Evolutionary conservation across 352 stramenopile genomes (phyloP).

Genomic region (Peronospora tabacina): DNA sequence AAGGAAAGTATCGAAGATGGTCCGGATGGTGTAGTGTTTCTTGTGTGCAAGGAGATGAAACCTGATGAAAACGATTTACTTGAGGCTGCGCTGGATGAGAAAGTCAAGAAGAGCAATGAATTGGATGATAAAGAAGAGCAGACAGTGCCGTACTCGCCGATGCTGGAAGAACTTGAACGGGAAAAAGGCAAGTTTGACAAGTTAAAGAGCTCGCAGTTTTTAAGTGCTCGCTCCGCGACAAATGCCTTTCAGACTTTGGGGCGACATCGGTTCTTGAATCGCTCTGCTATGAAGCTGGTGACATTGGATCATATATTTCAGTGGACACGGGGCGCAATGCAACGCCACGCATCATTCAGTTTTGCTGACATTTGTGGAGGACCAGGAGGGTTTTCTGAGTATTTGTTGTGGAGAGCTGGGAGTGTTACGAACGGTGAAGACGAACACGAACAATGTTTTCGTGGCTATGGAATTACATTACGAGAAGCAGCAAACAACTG

Average conservation of each 20-base stretch:
- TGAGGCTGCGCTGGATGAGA: conserved; percentile 5
- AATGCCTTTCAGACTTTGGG: conserved; percentile 61
- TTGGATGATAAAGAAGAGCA: background rate
- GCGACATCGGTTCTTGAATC: conserved; percentile 60
- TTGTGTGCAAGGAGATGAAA: conserved; percentile 17
- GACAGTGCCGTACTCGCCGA: conserved; percentile 7
- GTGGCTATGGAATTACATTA: conserved; percentile 66
- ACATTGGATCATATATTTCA: conserved; percentile 61
- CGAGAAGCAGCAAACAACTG: conserved; percentile 33
- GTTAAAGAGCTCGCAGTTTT: conserved; percentile 32
- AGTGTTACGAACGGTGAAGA: background rate
- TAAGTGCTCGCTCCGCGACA: conserved; percentile 28
- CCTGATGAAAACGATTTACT: background rate
- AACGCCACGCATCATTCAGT: conserved; percentile 22
- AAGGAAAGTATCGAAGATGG: conserved; percentile 12
- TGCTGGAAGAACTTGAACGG: conserved; percentile 31
- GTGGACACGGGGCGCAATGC: conserved; percentile 24
- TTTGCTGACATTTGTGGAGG: conserved; percentile 78
- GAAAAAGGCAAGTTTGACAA: conserved; percentile 39
- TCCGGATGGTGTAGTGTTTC: conserved; percentile 26
- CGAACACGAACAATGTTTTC: conserved; percentile 1
- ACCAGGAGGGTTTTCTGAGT: conserved; percentile 75
- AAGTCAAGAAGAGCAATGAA: background rate
- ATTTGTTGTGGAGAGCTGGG: conserved; percentile 47
- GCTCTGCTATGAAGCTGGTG: conserved; percentile 77